Evolutionary conservation across 1,284 basidiomycete genomes (phyloP), one percentile per base, ranked within the genome.

Genomic region (Blastosporella zonata): DNA sequence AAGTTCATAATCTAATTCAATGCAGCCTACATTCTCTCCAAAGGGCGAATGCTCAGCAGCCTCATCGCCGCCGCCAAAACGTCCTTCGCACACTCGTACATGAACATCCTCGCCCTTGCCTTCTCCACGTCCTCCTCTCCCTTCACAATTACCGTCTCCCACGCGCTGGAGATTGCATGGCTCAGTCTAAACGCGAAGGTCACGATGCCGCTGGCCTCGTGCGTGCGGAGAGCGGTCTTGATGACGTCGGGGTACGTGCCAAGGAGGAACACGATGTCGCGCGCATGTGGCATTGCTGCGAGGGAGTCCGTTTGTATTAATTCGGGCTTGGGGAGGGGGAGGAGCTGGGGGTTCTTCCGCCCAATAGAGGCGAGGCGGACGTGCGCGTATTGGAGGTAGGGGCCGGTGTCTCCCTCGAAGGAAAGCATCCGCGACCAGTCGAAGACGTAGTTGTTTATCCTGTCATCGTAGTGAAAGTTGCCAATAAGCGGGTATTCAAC

Each of bases 321-420:
- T 28, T 81, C 71, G 25, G 86, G 79, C 0, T 78, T 69, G 0
- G 86, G 84, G 6, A 92, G 79, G 12, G 93, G 90, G 34, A 94
- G 72, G 38, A 96, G 83, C 55, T 93, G 84, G 12, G 93, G 92
- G 68, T 95, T 95, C 70, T 96, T 97, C 52, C 96, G 90, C 62
- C 87, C 87, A 63, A 98, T 90, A 3, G 94, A 97, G 46, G 88
- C 85, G 31, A 99, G 77, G 28, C 96, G 90, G 59, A 96, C 95
- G 71, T 98, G 96, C 3, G 95, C 93, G 69, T 98, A 98, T 75
- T 96, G 94, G 35, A 97, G 81, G 70, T 95, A 96, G 0, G 92
- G 90, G 21, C 93, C 96, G 1, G 96, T 98, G 70, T 98, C 96
- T 41, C 96, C 96, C 67, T 97, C 93, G 66, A 97, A 98, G 27